These are phyloP conservation scores for Fraxinus albicans DNA, from an alignment of 305 asterid genomes.

Conservation along the genomic window DNA sequence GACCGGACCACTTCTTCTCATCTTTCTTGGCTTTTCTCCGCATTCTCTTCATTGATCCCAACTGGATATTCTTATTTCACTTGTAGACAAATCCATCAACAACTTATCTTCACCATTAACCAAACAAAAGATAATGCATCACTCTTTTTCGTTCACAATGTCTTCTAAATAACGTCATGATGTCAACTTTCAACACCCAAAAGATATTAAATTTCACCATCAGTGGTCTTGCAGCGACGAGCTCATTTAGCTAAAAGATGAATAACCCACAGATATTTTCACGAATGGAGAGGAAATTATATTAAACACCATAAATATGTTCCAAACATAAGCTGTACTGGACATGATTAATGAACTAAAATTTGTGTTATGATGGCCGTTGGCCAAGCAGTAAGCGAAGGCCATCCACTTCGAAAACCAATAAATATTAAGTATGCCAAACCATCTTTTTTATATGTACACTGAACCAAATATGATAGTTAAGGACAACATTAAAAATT, in stretches of 20 bases:
- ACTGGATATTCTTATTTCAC: slow-evolving; percentile 27
- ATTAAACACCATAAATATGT: background rate
- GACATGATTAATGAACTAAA: background rate
- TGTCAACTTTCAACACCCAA: background rate
- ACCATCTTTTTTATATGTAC: background rate
- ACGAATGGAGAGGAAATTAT: background rate
- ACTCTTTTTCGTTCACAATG: background rate
- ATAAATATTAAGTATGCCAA: background rate
- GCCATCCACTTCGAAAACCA: background rate
- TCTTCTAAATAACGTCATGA: background rate
- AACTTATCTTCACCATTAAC: background rate
- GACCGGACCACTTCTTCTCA: slow-evolving; percentile 27
- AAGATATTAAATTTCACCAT: background rate
- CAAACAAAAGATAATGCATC: background rate
- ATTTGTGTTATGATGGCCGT: background rate
- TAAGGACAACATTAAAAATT: background rate
- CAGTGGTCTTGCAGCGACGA: background rate
- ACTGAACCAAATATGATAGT: background rate
- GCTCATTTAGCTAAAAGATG: background rate
- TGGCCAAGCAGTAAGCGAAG: background rate
- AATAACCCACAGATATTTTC: background rate
- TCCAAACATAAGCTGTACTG: background rate
- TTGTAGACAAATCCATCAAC: background rate
- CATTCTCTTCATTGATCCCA: slow-evolving; percentile 13
- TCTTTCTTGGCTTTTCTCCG: slow-evolving; percentile 18